These are phyloP conservation scores for Byssothecium circinans DNA, from an alignment of 2,329 filamentous ascomycete species.

Conservation along the genomic window DNA sequence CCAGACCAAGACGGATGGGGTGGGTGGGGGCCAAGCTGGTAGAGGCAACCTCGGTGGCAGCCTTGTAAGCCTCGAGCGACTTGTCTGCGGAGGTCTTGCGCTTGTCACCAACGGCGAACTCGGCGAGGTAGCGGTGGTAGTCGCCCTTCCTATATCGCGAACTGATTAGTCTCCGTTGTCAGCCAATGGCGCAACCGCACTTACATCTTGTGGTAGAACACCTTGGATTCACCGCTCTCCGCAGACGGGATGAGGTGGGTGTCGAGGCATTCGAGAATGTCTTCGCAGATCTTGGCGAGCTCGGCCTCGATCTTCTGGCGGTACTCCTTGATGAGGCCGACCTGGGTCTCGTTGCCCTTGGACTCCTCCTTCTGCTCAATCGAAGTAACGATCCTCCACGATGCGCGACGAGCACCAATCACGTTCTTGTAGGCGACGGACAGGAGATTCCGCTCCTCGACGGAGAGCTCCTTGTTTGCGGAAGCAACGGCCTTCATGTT, in stretches of 20 bases:
- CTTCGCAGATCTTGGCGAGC: conserved; percentile 96
- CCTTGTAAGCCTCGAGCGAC: conserved; percentile 96
- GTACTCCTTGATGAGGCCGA: conserved; percentile 94
- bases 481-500: conserved; percentile 99
- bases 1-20: conserved; percentile 88
- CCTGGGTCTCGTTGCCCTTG: conserved; percentile 93
- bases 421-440: conserved; percentile 99
- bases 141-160: conserved; percentile 81
- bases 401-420: conserved; percentile 92
- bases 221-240: conserved; percentile 95
- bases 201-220: conserved; percentile 99
- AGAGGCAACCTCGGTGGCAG: conserved; percentile 84
- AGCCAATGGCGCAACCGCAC: not conserved
- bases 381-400: conserved; percentile 97
- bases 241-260: conserved; percentile 91
- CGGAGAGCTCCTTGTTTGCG: conserved; percentile 66
- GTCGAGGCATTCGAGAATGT: conserved; percentile 93
- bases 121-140: conserved; percentile 98
- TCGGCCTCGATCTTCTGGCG: conserved; percentile 97
- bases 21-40: conserved; percentile 89
- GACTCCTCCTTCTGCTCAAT: conserved; percentile 99
- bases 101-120: conserved; percentile 92
- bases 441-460: conserved; percentile 96
- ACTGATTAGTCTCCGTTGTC: conserved; percentile 18
- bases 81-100: conserved; percentile 93